Conservation (phyloP, 495 filamentous ascomycete genomes). For the Amniculicola lignicola region DNA sequence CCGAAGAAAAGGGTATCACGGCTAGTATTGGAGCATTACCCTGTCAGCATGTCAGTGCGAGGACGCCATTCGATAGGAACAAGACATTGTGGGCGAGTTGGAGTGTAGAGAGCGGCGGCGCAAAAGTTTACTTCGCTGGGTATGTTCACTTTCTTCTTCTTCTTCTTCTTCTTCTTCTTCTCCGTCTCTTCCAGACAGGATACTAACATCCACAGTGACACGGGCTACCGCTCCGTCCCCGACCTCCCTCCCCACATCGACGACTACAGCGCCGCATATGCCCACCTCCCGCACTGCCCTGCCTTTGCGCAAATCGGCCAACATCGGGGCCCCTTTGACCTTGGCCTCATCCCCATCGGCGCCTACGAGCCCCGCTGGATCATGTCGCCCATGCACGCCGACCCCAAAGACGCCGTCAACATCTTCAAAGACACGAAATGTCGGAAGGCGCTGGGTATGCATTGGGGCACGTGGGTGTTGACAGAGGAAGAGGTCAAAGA, state of each 20-base stretch:
- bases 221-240: conserved; percentile 83
- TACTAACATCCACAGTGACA: conserved; percentile 43
- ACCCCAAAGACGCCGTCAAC: conserved; percentile 83
- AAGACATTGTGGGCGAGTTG: conserved; percentile 86
- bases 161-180: neutral
- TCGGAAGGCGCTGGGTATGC: conserved; percentile 78
- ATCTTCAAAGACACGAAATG: conserved; percentile 90
- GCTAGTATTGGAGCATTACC: conserved; percentile 81
- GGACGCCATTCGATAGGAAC: conserved; percentile 64
- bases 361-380: conserved; percentile 74
- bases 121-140: conserved; percentile 72
- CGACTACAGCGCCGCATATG: conserved; percentile 67
- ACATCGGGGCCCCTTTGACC: conserved; percentile 80
- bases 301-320: conserved; percentile 85
- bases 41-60: conserved; percentile 76
- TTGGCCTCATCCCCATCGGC: conserved; percentile 92
- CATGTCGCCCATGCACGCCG: conserved; percentile 69
- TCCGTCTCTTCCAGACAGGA: neutral
- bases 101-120: conserved; percentile 71
- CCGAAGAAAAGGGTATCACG: conserved; percentile 49
- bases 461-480: conserved; percentile 90
- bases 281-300: conserved; percentile 76
- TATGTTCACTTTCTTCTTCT: conserved; percentile 18
- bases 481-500: conserved; percentile 84
- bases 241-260: conserved; percentile 58